A percentile compares a stretch with the other conserved stretches of the same genome.
phyloP scores from a whole-genome alignment of 495 filamentous ascomycete species.

The Annulohypoxylon moriforme region DNA sequence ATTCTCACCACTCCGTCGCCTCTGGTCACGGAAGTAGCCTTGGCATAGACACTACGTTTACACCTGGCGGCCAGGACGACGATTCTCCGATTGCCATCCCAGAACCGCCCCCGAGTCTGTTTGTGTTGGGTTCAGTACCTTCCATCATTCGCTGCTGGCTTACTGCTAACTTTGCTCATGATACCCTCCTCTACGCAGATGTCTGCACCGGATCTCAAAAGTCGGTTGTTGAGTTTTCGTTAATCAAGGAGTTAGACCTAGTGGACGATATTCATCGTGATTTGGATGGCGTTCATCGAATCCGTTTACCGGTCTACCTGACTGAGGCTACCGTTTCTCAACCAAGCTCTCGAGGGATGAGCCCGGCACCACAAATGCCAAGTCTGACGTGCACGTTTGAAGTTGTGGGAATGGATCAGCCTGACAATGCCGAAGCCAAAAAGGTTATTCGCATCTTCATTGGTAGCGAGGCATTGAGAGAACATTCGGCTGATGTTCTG shows the following conservation, averaged over 20 bases:
- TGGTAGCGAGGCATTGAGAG: conserved; percentile 86
- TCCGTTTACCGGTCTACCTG: conserved; percentile 85
- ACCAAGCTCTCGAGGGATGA: conserved; percentile 75
- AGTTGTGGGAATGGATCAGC: conserved; percentile 66
- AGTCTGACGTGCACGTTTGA: conserved; percentile 80
- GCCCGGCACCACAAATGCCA: conserved; percentile 83
- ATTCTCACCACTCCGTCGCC: conserved; percentile 62
- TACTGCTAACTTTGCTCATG: conserved; percentile 84
- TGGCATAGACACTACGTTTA: conserved; percentile 77
- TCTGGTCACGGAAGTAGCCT: conserved; percentile 87
- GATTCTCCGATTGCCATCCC: conserved; percentile 72
- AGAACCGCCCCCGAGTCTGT: conserved; percentile 83
- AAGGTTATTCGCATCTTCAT: conserved; percentile 80
- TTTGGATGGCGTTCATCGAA: conserved; percentile 68
- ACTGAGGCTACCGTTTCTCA: conserved; percentile 88
- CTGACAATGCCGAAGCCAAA: conserved; percentile 57
- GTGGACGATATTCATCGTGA: conserved; percentile 72
- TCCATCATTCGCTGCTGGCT: conserved; percentile 97
- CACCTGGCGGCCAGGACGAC: conserved; percentile 69
- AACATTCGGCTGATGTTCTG: conserved; percentile 89
- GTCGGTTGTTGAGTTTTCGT: conserved; percentile 77
- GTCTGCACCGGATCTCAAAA: conserved; percentile 92
- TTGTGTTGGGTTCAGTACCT: conserved; percentile 85
- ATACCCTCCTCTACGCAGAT: conserved; percentile 87
- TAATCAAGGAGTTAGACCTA: conserved; percentile 78